phyloP scores from a whole-genome alignment of 2,329 filamentous ascomycete genomes.

The Akanthomyces uredinophilus region DNA sequence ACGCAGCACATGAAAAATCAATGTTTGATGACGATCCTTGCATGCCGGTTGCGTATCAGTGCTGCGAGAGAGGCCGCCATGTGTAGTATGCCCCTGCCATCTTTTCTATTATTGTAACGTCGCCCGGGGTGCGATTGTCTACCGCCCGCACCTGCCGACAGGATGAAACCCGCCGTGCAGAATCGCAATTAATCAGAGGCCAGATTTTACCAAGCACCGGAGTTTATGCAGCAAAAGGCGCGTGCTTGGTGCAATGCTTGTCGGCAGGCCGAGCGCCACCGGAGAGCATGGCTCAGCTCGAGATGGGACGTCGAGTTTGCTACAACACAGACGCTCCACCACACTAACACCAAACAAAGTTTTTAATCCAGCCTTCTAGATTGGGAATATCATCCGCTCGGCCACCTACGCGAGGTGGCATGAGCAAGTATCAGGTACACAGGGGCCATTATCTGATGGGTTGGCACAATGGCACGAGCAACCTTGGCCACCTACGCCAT shows the following conservation, averaged over 20 bases:
- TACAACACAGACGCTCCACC: slow-evolving; percentile 6
- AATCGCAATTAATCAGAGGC: not conserved
- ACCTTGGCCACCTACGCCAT: not conserved
- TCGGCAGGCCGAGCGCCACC: not conserved
- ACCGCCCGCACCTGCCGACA: not conserved
- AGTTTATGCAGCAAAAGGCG: not conserved
- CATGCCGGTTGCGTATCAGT: not conserved
- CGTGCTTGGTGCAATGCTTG: not conserved
- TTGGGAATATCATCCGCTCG: not conserved
- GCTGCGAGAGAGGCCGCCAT: not conserved
- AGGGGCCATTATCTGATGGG: not conserved
- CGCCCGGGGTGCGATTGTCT: not conserved
- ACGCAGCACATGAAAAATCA: not conserved
- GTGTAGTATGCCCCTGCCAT: not conserved
- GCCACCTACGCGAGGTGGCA: not conserved
- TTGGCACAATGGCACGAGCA: not conserved
- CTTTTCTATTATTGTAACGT: slow-evolving; percentile 9
- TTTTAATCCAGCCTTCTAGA: not conserved
- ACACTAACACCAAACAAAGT: slow-evolving; percentile 1
- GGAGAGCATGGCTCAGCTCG: not conserved
- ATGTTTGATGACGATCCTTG: not conserved
- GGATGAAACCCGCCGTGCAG: not conserved
- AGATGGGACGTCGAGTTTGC: not conserved
- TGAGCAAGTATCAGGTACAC: slow-evolving; percentile 4
- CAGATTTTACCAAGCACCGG: not conserved